These are phyloP conservation scores for Marasmius oreades DNA, from an alignment of 1,284 basidiomycete genomes.

Conservation along the genomic window DNA sequence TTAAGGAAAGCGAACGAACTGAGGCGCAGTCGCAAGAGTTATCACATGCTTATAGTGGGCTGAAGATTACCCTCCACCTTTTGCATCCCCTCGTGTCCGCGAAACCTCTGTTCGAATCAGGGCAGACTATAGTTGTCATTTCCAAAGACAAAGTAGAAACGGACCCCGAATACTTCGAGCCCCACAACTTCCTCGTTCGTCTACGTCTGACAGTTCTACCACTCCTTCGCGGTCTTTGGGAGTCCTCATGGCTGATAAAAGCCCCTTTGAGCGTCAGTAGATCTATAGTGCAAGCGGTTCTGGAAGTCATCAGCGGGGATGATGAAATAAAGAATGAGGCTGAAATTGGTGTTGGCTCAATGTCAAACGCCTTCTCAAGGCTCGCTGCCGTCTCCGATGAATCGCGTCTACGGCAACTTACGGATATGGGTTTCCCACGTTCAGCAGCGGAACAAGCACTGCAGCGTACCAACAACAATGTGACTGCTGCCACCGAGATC, in stretches of 20 bases:
- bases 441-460: constrained; percentile 84
- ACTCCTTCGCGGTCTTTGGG: constrained; percentile 72
- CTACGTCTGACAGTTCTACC: constrained; percentile 75
- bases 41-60: constrained; percentile 72
- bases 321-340: constrained; percentile 64
- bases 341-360: constrained; percentile 25
- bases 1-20: constrained; percentile 51
- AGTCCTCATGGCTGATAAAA: constrained; percentile 77
- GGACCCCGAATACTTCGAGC: constrained; percentile 77
- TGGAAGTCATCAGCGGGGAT: constrained; percentile 82
- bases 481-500: constrained; percentile 87
- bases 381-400: constrained; percentile 62
- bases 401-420: constrained; percentile 74
- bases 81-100: constrained; percentile 77
- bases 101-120: constrained; percentile 80
- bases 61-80: constrained; percentile 81
- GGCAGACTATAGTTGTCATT: constrained; percentile 73
- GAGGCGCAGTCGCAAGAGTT: constrained; percentile 60
- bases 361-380: constrained; percentile 34
- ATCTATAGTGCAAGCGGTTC: constrained; percentile 72
- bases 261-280: constrained; percentile 74
- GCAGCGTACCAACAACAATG: constrained; percentile 82
- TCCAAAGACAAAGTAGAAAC: constrained; percentile 78
- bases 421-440: constrained; percentile 96
- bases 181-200: constrained; percentile 82